Evolutionary conservation across 1,284 basidiomycete genomes (phyloP), one percentile per base, ranked within the genome.

Genomic region (Sanghuangporus sanghuang): DNA sequence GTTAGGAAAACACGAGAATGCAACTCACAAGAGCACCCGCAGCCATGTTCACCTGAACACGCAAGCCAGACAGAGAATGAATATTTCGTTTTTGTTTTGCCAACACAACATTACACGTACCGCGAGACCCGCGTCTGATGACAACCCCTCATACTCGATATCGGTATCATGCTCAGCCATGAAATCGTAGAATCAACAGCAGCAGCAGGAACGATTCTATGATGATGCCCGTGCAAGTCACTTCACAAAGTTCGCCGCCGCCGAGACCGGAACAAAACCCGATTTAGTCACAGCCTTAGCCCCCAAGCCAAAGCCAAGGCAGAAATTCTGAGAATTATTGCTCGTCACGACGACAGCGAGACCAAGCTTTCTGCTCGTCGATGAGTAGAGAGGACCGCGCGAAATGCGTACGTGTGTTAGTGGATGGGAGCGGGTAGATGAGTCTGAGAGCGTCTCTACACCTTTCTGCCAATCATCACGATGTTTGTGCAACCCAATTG

Each of bases 21-120:
- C 60, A 63, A 82, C 92, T 78, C 73, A 95, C 93, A 75, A 99
- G 79, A 55, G 95, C 95, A 63, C 97, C 97, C 32, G 97, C 97
- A 71, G 95, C 79, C 97, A 99, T 99, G 78, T 96, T 97, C 68
- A 97, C 92, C 89, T 91, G n/a, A 49, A 16, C 16, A 16, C 16
- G 18, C 53, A 12, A 38, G 2, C 39, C 7, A 38, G 14, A 59
- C 9, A 61, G 57, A 57, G 32, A 36, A 16, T 61, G 21, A 62
- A 54, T 54, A 54, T n/a, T 46, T 46, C 23, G 65, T 23, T n/a
- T n/a, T n/a, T n/a, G n/a, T n/a, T n/a, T n/a, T n/a, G n/a, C 18
- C 6, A 52, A 16, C 40, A 49, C 32, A 35, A 23, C 71, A 36
- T 49, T 7, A 3, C 27, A 75, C 88, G 70, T 68, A 91, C 89